These are phyloP conservation scores for Phytophthora pistaciae DNA, from an alignment of 352 stramenopile species.

Conservation along the genomic window DNA sequence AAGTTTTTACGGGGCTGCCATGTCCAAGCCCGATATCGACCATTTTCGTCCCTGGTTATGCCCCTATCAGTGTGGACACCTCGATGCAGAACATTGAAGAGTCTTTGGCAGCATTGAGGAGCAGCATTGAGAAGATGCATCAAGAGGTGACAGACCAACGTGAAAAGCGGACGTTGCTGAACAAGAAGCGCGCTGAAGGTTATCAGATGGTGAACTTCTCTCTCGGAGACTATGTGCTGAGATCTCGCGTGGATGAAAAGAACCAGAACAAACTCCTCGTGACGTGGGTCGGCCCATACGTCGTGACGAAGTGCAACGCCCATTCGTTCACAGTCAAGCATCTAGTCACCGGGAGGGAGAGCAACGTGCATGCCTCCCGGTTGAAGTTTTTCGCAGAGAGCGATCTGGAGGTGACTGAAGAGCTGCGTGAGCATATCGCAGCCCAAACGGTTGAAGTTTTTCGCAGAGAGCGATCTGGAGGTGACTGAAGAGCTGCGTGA, in stretches of 20 bases:
- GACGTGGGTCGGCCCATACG: slow-evolving; percentile 38
- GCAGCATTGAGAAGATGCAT: slow-evolving; percentile 4
- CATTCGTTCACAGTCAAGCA: slow-evolving; percentile 32
- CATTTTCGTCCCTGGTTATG: no score
- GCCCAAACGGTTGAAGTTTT: slow-evolving; percentile 7
- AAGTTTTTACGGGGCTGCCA: no score
- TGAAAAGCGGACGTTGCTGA: not conserved
- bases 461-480: slow-evolving; percentile 19
- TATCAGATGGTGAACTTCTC: slow-evolving; percentile 25
- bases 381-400: slow-evolving; percentile 46
- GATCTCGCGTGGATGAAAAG: slow-evolving; percentile 37
- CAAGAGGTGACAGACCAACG: slow-evolving; percentile 8
- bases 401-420: slow-evolving; percentile 31
- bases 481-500: slow-evolving; percentile 35
- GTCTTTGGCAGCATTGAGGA: slow-evolving; percentile 13
- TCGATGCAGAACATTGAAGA: not conserved
- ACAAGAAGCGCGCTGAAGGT: slow-evolving; percentile 7
- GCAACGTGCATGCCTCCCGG: slow-evolving; percentile 32
- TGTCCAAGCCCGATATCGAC: no score
- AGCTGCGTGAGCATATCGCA: slow-evolving; percentile 28
- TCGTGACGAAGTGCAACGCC: slow-evolving; percentile 16
- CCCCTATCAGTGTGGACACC: not conserved
- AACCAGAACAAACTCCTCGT: slow-evolving; percentile 36
- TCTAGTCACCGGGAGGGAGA: slow-evolving; percentile 14
- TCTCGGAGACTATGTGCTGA: slow-evolving; percentile 38